Percentiles rank a stretch among this genome's conserved stretches.
phyloP scores from a whole-genome alignment of 306 rosid genomes.

The Hippophae rhamnoides region DNA sequence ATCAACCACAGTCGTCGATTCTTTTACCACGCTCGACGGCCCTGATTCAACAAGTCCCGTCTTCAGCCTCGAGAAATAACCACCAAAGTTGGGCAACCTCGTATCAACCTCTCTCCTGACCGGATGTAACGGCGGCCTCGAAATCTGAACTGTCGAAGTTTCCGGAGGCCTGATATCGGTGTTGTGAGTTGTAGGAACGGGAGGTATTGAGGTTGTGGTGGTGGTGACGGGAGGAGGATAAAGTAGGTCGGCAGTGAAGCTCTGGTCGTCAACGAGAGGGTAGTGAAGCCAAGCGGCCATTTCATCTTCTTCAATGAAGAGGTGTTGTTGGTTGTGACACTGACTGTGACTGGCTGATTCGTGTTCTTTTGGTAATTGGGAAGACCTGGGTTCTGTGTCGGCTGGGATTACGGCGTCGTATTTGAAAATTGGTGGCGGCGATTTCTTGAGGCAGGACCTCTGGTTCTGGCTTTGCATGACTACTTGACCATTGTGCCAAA shows the following conservation, averaged over 20 bases:
- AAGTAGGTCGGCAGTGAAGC: constrained; percentile 42
- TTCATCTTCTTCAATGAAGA: constrained; percentile 75
- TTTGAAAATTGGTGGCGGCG: constrained; percentile 12
- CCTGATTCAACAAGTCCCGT: constrained; percentile 17
- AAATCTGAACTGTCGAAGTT: neutral
- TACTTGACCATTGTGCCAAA: constrained; percentile 67
- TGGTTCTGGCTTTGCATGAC: constrained; percentile 53
- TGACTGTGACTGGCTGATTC: constrained; percentile 8
- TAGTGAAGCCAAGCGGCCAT: constrained; percentile 62
- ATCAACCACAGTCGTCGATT: constrained; percentile 36
- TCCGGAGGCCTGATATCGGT: constrained; percentile 23
- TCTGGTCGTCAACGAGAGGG: constrained; percentile 50
- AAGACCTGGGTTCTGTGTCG: constrained; percentile 29
- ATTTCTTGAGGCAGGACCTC: constrained; percentile 24
- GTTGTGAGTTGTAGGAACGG: constrained; percentile 6
- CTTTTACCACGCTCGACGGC: constrained; percentile 27
- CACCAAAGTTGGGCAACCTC: constrained; percentile 25
- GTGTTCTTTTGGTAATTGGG: constrained; percentile 11
- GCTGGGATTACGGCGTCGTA: constrained; percentile 21
- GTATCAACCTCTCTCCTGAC: constrained; percentile 18
- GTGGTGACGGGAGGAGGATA: constrained; percentile 18
- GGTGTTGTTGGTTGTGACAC: constrained; percentile 16
- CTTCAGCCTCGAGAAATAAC: constrained; percentile 21
- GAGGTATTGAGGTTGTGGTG: constrained; percentile 9
- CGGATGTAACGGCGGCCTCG: constrained; percentile 41